A percentile compares a stretch with the other conserved stretches of the same genome.
phyloP scores from a whole-genome alignment of 1,284 basidiomycete species.

The Termitomyces sp. region DNA sequence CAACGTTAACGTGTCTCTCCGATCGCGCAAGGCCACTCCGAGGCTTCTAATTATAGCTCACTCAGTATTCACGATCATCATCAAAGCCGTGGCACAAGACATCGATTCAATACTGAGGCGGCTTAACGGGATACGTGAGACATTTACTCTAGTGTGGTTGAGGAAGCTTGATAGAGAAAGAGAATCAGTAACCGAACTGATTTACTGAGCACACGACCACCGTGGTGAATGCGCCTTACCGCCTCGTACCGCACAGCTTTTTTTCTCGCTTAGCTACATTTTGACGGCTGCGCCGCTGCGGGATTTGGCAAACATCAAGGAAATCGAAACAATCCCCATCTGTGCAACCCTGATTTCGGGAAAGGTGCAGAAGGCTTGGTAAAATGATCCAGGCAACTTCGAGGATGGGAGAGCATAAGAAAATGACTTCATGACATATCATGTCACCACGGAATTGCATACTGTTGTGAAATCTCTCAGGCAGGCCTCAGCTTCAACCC shows the following conservation, averaged over 20 bases:
- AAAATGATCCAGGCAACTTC: not conserved
- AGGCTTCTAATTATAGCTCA: constrained; percentile 3
- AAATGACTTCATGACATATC: not conserved
- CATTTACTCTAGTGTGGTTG: not conserved
- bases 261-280: not conserved
- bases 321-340: not conserved
- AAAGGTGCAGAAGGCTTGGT: not conserved
- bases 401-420: not conserved
- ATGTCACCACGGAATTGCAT: not conserved
- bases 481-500: too few species aligned
- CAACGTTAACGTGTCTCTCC: not conserved
- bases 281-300: not conserved
- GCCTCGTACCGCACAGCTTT: not conserved
- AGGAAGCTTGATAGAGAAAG: not conserved
- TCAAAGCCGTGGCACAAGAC: not conserved
- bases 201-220: not conserved
- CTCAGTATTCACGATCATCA: constrained; percentile 1
- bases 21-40: constrained; percentile 1
- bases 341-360: not conserved
- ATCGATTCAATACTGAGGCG: not conserved
- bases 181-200: not conserved
- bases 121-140: not conserved
- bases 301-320: not conserved
- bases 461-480: not conserved
- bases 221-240: not conserved